Evolutionary conservation across 495 filamentous ascomycete genomes (phyloP), one percentile per base, ranked within the genome.

Genomic region (Penicillium dipodomyicola): DNA sequence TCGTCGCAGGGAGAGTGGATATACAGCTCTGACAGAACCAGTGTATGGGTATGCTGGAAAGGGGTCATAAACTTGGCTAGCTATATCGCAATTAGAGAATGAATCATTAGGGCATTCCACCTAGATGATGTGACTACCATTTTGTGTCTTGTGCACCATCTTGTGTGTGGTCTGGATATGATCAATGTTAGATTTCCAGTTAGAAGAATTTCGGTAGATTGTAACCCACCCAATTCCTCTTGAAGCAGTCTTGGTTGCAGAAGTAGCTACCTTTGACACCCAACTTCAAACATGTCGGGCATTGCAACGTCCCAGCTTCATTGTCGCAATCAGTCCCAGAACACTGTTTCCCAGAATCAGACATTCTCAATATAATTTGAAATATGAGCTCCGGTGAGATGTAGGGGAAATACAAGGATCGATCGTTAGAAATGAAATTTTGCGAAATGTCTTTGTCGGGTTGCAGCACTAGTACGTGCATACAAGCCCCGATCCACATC

Each of bases 231-330:
- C 91, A 96, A 72, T 86, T 94, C 67, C 80, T 83, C 77, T 92
- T 95, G 74, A 96, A 96, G 76, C 91, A 96, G 59, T 95, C 91
- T 67, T 96, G 91, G 2, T 87, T 85, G 74, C 91, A 96, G 75
- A 95, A 96, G 65, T 79, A 92, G 69, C 87, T 90, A 60, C 87
- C 86, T 72, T 87, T 91, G n/a, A 59, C 6, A 17, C 84, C 90
- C 12, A 89, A 66, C 66, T 89, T 92, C 58, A 92, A 75, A 64
- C 91, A 96, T 27, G 85, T 92, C 29, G 91, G 91, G 71, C 91
- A 96, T 66, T 95, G 89, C n/a, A 96, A 73, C 12, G 80, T 70
- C 20, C 87, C 82, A 40, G 88, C 87, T 45, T 89, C 84, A 58
- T 93, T 92, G 11, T 75, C 71, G 71, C 91, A 96, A 62, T 87